phyloP scores from a whole-genome alignment of 352 stramenopile genomes.

The Globisporangium parvum region DNA sequence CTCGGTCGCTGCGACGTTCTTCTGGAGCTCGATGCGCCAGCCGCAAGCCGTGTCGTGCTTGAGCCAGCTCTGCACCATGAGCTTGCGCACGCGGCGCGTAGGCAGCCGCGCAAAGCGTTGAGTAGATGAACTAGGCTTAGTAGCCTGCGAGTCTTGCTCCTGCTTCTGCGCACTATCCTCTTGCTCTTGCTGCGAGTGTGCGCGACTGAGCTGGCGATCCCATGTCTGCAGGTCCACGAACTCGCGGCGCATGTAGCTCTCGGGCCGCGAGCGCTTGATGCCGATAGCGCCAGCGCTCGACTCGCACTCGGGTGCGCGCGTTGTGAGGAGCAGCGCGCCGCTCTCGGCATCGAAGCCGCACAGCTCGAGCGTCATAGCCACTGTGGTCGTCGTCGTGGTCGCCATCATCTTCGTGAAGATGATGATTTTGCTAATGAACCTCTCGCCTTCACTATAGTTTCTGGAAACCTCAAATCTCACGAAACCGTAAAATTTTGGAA shows the following conservation, averaged over 20 bases:
- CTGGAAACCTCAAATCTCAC: too few species aligned
- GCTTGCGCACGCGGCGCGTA: conserved; percentile 48
- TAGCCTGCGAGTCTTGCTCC: not conserved
- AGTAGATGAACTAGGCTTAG: not conserved
- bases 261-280: conserved; percentile 4
- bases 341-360: conserved; percentile 27
- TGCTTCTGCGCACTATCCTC: not conserved
- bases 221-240: conserved; percentile 36
- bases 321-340: conserved; percentile 25
- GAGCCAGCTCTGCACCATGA: conserved; percentile 46
- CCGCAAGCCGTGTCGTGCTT: conserved; percentile 29
- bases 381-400: too few species aligned
- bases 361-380: conserved; percentile 19
- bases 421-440: too few species aligned
- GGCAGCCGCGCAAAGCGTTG: conserved; percentile 32
- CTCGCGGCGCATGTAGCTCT: conserved; percentile 23
- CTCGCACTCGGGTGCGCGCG: not conserved
- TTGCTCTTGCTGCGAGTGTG: not conserved
- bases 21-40: conserved; percentile 56
- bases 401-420: too few species aligned
- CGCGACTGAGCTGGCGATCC: conserved; percentile 27
- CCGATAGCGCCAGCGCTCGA: not conserved
- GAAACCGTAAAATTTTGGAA: too few species aligned
- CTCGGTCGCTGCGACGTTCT: conserved; percentile 49
- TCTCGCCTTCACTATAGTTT: too few species aligned